Conservation (phyloP, 331 rosid species). For the Malus hybrid region DNA sequence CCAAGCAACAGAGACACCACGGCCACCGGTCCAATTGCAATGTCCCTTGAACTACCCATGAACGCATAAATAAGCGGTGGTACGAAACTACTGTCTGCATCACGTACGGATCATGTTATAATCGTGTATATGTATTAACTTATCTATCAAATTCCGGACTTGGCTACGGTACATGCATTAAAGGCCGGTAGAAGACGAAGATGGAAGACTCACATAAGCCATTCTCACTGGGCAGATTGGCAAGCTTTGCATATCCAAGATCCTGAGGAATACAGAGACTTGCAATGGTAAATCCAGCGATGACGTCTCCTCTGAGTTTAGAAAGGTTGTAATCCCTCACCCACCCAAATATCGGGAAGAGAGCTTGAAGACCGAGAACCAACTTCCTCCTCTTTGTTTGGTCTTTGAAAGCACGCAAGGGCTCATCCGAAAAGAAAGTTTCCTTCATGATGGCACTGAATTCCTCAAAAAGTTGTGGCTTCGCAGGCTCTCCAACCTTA, state of each 20-base stretch:
- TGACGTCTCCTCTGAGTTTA: conserved; percentile 61
- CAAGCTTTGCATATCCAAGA: conserved; percentile 88
- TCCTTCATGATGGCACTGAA: conserved; percentile 34
- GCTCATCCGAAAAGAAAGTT: conserved; percentile 70
- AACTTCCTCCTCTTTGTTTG: conserved; percentile 29
- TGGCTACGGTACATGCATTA: too few species aligned
- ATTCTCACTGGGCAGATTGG: conserved; percentile 41
- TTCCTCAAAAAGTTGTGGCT: conserved; percentile 38
- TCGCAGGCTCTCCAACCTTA: conserved; percentile 58
- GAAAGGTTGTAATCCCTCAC: conserved; percentile 31
- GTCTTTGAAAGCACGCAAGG: conserved; percentile 45
- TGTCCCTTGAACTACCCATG: conserved; percentile 94
- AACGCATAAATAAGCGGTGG: conserved; percentile 77
- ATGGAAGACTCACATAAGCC: conserved; percentile 62
- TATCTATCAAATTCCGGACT: too few species aligned
- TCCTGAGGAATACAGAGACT: conserved; percentile 94
- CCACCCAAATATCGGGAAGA: conserved; percentile 74
- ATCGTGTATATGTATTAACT: too few species aligned
- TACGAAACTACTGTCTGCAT: conserved; percentile 75
- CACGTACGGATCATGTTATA: not conserved
- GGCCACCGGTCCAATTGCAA: conserved; percentile 91
- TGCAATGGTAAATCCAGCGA: conserved; percentile 86
- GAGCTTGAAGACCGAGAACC: conserved; percentile 32
- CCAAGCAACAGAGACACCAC: conserved; percentile 94
- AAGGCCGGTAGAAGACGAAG: too few species aligned